phyloP scores from a whole-genome alignment of 352 stramenopile species.

The Phytophthora tentaculata region DNA sequence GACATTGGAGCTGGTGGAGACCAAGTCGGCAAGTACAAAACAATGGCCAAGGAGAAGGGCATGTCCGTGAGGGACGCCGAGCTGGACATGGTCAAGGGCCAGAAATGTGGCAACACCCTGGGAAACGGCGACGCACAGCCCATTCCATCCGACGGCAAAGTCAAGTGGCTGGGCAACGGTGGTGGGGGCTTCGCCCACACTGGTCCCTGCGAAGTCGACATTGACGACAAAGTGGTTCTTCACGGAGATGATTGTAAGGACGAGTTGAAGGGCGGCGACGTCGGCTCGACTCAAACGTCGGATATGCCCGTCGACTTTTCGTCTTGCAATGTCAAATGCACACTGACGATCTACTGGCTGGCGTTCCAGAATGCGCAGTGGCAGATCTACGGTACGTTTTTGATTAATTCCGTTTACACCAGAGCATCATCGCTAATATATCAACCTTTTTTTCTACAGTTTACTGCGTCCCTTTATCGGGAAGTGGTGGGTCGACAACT shows the following conservation, averaged over 20 bases:
- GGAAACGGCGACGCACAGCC: slow-evolving; percentile 36
- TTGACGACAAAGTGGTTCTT: slow-evolving; percentile 49
- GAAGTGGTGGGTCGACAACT: background rate
- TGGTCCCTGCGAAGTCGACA: slow-evolving; percentile 53
- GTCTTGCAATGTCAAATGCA: slow-evolving; percentile 44
- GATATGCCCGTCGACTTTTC: slow-evolving; percentile 47
- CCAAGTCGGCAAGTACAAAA: slow-evolving; percentile 38
- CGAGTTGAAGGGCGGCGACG: slow-evolving; percentile 31
- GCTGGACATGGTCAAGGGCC: slow-evolving; percentile 37
- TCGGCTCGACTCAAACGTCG: slow-evolving; percentile 20
- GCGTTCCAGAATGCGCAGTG: background rate
- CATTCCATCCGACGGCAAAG: slow-evolving; percentile 39
- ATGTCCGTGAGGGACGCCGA: slow-evolving; percentile 42
- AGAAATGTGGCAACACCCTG: slow-evolving; percentile 43
- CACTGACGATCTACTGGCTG: slow-evolving; percentile 1
- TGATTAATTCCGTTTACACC: background rate
- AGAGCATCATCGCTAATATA: background rate
- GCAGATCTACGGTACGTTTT: background rate
- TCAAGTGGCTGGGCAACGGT: slow-evolving; percentile 36
- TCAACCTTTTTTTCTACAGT: background rate
- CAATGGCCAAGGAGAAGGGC: slow-evolving; percentile 36
- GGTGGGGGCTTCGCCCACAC: slow-evolving; percentile 41
- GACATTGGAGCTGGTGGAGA: slow-evolving; percentile 35
- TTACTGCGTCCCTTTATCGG: background rate
- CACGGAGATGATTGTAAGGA: slow-evolving; percentile 46